Conservation (phyloP, 2,329 filamentous ascomycete species). For the Nothophaeocryptopus gaeumannii region DNA sequence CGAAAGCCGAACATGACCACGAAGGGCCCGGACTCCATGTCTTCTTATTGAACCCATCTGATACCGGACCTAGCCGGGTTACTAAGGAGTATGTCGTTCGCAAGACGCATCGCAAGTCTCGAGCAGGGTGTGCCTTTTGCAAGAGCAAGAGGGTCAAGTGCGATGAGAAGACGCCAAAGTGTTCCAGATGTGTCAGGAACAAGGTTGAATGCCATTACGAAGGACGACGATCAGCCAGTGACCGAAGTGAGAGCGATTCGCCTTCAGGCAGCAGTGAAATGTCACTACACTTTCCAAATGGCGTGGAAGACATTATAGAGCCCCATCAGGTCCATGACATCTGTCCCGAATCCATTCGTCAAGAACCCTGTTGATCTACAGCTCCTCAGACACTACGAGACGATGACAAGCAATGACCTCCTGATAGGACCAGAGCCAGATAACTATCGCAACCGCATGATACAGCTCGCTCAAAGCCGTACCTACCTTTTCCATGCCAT, state of each 20-base stretch:
- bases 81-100: conserved; percentile 10
- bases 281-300: background rate
- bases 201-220: conserved; percentile 6
- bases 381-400: conserved; percentile 12
- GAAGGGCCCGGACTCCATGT: conserved; percentile 9
- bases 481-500: conserved; percentile 13
- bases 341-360: background rate
- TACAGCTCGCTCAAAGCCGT: conserved; percentile 12
- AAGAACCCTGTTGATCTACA: conserved; percentile 4
- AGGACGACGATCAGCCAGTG: background rate
- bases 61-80: background rate
- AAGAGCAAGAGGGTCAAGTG: conserved; percentile 18
- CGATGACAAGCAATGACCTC: conserved; percentile 11
- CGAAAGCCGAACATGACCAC: background rate
- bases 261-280: background rate
- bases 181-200: conserved; percentile 7
- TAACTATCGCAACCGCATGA: conserved; percentile 10
- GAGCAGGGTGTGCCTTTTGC: conserved; percentile 16
- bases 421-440: conserved; percentile 10
- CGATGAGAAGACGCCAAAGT: conserved; percentile 10
- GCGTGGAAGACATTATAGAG: background rate
- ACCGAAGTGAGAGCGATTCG: background rate
- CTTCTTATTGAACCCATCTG: conserved; percentile 7
- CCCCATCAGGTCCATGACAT: background rate
- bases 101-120: conserved; percentile 17